Evolutionary conservation across 1,139 yeast genomes (phyloP).

Genomic region (Ogataea hybrid): DNA sequence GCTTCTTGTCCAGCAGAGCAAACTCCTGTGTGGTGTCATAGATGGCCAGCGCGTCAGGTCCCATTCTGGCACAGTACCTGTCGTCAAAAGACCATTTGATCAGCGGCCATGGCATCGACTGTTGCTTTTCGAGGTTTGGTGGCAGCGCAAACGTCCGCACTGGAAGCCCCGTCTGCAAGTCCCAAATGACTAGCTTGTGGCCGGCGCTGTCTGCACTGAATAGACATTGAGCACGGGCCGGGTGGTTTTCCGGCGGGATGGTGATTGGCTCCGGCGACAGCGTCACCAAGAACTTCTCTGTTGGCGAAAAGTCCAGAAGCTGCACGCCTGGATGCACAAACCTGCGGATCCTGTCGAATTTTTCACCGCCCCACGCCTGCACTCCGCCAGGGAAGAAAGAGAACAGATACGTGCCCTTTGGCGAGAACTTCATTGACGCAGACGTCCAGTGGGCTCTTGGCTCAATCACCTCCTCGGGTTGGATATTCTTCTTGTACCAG

Average conservation of each 20-base stretch:
- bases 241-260: conserved; percentile 63
- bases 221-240: conserved; percentile 66
- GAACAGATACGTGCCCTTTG: conserved; percentile 86
- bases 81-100: conserved; percentile 96
- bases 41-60: conserved; percentile 89
- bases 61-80: conserved; percentile 92
- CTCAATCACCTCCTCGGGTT: conserved; percentile 75
- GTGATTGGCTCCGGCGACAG: conserved; percentile 83
- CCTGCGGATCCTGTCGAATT: conserved; percentile 71
- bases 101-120: conserved; percentile 93
- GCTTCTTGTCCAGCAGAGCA: conserved; percentile 77
- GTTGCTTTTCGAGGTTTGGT: conserved; percentile 65
- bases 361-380: conserved; percentile 93
- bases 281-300: conserved; percentile 86
- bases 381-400: conserved; percentile 95
- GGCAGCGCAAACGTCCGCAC: conserved; percentile 90
- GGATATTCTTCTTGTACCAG: conserved; percentile 80
- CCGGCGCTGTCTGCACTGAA: conserved; percentile 89
- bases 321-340: conserved; percentile 89
- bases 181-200: conserved; percentile 94
- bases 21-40: conserved; percentile 70
- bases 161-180: conserved; percentile 77
- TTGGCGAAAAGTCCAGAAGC: conserved; percentile 88
- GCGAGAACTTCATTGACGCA: conserved; percentile 86
- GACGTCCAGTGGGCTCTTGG: conserved; percentile 86